Percentiles rank a stretch among this genome's conserved stretches.
Conservation (phyloP, 2,329 filamentous ascomycete species). For the Diaporthe destruens region DNA sequence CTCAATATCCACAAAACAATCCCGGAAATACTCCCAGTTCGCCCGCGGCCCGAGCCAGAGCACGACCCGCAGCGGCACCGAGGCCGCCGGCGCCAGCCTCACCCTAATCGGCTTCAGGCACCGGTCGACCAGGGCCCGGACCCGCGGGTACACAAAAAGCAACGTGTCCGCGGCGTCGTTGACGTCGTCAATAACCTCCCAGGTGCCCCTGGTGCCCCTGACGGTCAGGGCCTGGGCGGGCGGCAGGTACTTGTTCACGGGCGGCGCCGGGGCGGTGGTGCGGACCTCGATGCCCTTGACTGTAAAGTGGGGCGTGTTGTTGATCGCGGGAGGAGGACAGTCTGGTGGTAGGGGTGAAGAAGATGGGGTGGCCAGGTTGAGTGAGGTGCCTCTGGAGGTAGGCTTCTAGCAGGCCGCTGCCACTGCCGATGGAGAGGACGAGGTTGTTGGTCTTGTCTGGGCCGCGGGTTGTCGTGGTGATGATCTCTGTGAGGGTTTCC, state of each 20-base stretch:
- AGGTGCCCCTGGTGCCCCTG: conserved; percentile 39
- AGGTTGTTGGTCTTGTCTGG: neutral
- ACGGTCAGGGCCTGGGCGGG: conserved; percentile 22
- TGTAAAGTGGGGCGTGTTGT: neutral
- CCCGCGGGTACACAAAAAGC: conserved; percentile 39
- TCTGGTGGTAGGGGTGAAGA: no score
- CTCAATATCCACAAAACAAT: neutral
- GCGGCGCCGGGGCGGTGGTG: no score
- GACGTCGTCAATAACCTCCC: conserved; percentile 1
- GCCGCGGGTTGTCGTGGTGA: neutral
- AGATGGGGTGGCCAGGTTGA: no score
- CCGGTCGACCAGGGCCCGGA: conserved; percentile 8
- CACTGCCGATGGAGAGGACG: conserved; percentile 39
- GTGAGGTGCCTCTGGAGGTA: conserved; percentile 31
- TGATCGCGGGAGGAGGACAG: no score
- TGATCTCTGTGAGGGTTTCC: conserved; percentile 13
- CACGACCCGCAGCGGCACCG: no score
- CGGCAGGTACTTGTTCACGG: conserved; percentile 38
- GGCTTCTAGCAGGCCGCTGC: conserved; percentile 40
- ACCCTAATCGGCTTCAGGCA: conserved; percentile 5
- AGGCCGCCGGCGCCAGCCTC: neutral
- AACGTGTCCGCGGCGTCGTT: neutral
- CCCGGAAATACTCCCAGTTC: conserved; percentile 33
- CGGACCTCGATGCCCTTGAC: conserved; percentile 37
- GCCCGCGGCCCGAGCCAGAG: conserved; percentile 36